Percentiles rank a stretch among this genome's conserved stretches.
These are phyloP conservation scores for Fragilaria crotonensis DNA, from an alignment of 108 stramenopile species.

Conservation along the genomic window DNA sequence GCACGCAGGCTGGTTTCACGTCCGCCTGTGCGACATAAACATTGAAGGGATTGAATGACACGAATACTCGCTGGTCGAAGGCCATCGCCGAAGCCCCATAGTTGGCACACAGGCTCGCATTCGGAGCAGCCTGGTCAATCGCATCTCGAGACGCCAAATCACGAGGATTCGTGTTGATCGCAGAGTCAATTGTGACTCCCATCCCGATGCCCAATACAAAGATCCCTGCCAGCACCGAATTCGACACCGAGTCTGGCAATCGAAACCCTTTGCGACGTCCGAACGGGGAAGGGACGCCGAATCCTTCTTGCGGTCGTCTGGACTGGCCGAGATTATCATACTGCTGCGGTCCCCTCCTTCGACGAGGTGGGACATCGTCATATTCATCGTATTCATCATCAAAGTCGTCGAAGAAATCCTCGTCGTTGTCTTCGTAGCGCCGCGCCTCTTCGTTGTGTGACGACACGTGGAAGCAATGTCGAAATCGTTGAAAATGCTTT, in stretches of 20 bases:
- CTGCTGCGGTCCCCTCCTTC: background rate
- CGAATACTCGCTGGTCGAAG: slow-evolving; percentile 92
- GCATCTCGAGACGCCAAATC: slow-evolving; percentile 93
- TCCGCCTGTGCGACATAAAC: slow-evolving; percentile 93
- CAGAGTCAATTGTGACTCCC: slow-evolving; percentile 89
- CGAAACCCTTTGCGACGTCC: slow-evolving; percentile 56
- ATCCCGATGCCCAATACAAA: slow-evolving; percentile 90
- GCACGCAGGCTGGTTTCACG: slow-evolving; percentile 93
- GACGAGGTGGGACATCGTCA: background rate
- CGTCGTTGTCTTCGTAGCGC: slow-evolving; percentile 1
- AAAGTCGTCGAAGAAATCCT: background rate
- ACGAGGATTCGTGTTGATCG: slow-evolving; percentile 87
- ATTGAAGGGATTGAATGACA: slow-evolving; percentile 94
- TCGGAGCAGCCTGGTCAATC: slow-evolving; percentile 91
- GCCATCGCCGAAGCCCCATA: slow-evolving; percentile 91
- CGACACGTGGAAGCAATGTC: too few relatives aligned
- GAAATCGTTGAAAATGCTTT: too few relatives aligned
- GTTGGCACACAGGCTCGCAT: slow-evolving; percentile 79
- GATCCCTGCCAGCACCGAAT: slow-evolving; percentile 80
- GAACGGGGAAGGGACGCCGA: slow-evolving; percentile 58
- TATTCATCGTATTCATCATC: slow-evolving; percentile 5
- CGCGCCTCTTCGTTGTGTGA: too few relatives aligned
- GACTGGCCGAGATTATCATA: slow-evolving; percentile 2
- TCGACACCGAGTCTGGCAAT: slow-evolving; percentile 67
- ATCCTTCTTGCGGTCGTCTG: background rate